These are phyloP conservation scores for Hygrophorus pudorinus DNA, from an alignment of 768 basidiomycete species.

Conservation along the genomic window DNA sequence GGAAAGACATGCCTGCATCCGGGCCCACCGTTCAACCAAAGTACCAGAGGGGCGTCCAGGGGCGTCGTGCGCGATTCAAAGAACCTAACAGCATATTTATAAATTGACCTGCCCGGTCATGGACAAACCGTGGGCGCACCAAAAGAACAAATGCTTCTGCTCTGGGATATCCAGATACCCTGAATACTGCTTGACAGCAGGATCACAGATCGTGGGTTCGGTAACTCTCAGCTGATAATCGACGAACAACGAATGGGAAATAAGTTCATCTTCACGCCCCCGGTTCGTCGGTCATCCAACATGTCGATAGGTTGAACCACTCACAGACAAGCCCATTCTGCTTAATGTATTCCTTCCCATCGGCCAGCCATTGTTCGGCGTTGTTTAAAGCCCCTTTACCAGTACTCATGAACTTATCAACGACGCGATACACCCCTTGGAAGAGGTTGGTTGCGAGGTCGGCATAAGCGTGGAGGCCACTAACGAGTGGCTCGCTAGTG, in stretches of 20 bases:
- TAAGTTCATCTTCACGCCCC: constrained; percentile 44
- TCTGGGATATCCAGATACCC: constrained; percentile 79
- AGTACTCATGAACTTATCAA: constrained; percentile 33
- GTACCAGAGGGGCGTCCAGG: constrained; percentile 65
- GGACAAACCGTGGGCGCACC: constrained; percentile 34
- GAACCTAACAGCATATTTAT: constrained; percentile 56
- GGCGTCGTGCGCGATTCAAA: constrained; percentile 79
- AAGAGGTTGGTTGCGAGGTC: not conserved
- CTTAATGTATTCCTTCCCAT: constrained; percentile 57
- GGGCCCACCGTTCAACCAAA: constrained; percentile 87
- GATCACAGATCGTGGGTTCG: constrained; percentile 67
- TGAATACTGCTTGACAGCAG: constrained; percentile 68
- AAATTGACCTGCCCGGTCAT: too few relatives aligned
- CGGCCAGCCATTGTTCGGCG: constrained; percentile 50
- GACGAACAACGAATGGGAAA: constrained; percentile 43
- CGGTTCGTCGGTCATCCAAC: not conserved
- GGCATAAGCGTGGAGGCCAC: not conserved
- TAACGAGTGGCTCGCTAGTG: too few relatives aligned
- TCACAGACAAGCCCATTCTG: constrained; percentile 65
- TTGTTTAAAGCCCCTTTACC: constrained; percentile 36
- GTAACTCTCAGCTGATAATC: constrained; percentile 51
- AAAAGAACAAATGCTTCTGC: constrained; percentile 82
- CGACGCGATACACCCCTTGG: constrained; percentile 8
- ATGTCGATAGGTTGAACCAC: constrained; percentile 16
- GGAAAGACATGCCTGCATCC: constrained; percentile 38